phyloP scores from a whole-genome alignment of 208 protist genomes.

The Leishmania lainsoni region DNA sequence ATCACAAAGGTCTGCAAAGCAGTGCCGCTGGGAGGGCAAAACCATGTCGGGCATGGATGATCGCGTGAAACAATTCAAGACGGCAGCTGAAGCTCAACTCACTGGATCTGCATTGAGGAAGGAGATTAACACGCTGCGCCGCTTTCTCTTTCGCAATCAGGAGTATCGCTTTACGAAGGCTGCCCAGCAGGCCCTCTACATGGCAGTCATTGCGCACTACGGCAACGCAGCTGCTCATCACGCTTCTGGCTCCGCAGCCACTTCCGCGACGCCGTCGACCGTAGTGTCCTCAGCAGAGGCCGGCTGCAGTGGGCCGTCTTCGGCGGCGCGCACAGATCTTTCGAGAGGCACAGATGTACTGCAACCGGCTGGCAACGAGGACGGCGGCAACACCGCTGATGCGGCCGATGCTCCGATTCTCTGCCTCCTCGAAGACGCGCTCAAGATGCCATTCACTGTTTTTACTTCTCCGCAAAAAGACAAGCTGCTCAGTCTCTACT shows the following conservation, averaged over 20 bases:
- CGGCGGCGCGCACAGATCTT: neutral
- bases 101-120: conserved; percentile 37
- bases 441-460: conserved; percentile 65
- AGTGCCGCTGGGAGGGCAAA: neutral
- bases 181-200: conserved; percentile 45
- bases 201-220: conserved; percentile 53
- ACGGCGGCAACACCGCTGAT: conserved; percentile 6
- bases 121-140: conserved; percentile 48
- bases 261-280: neutral
- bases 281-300: neutral
- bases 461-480: conserved; percentile 55
- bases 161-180: conserved; percentile 61
- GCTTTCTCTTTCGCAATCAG: conserved; percentile 60
- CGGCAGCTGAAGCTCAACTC: conserved; percentile 36
- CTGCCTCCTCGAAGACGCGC: conserved; percentile 47
- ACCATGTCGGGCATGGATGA: conserved; percentile 42
- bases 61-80: conserved; percentile 49
- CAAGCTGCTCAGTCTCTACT: conserved; percentile 45
- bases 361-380: neutral
- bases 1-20: neutral
- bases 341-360: neutral
- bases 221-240: conserved; percentile 31
- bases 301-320: neutral
- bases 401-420: conserved; percentile 34
- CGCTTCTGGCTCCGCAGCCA: conserved; percentile 8